Percentiles rank a stretch among this genome's conserved stretches.
Conservation (phyloP, 345 rosid species). For the Citrus australasica region DNA sequence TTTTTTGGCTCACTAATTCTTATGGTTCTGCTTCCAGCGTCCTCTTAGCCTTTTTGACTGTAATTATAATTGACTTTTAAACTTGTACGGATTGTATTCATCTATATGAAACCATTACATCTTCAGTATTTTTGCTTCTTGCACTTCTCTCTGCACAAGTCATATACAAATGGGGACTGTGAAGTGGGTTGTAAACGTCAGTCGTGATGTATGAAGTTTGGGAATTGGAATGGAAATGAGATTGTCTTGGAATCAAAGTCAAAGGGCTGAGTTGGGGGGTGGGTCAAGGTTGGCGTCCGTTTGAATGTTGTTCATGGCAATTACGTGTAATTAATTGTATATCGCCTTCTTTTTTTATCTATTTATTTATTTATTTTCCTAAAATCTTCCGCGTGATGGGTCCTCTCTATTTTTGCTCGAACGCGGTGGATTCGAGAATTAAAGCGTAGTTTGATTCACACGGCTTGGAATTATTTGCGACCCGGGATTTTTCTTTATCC, state of each 20-base stretch:
- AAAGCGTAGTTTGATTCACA: no score
- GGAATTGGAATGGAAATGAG: not conserved
- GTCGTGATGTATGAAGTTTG: no score
- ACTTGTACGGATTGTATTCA: slow-evolving; percentile 7
- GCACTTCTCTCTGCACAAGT: no score
- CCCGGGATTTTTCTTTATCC: no score
- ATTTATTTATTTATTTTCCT: no score
- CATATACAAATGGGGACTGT: no score
- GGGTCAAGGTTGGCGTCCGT: slow-evolving; percentile 5
- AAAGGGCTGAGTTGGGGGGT: not conserved
- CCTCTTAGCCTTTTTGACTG: slow-evolving; percentile 17
- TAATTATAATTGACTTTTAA: slow-evolving; percentile 8
- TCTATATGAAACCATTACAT: not conserved
- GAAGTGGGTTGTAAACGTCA: no score
- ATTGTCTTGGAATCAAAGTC: not conserved
- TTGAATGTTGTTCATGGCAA: not conserved
- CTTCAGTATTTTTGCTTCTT: not conserved
- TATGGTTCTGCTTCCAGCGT: slow-evolving; percentile 10
- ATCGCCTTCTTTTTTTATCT: no score
- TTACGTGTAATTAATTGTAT: no score
- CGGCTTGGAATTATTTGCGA: no score
- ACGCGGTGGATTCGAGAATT: not conserved
- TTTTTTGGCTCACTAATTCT: slow-evolving; percentile 12
- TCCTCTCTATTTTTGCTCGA: not conserved
- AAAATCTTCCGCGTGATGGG: not conserved